phyloP scores from a whole-genome alignment of 176 grass and related monocot genomes.

The Bolboschoenus planiculmis region DNA sequence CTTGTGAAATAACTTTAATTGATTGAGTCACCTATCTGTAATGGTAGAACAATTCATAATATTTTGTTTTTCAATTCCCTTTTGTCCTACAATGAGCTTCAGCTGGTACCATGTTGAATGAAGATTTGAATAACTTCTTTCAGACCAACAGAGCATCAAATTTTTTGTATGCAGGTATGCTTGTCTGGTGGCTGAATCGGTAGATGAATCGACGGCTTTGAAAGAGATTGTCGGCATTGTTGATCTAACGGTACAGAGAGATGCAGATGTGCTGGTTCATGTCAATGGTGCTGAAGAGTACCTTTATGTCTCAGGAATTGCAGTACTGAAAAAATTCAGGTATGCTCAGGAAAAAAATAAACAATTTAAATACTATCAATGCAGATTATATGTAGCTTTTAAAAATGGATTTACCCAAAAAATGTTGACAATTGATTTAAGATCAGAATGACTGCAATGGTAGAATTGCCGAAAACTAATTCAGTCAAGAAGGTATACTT shows the following conservation, averaged over 20 bases:
- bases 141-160: background rate
- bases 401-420: background rate
- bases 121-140: background rate
- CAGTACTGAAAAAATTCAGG: conserved; percentile 70
- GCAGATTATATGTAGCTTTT: background rate
- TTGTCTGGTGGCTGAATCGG: conserved; percentile 83
- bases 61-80: background rate
- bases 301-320: conserved; percentile 82
- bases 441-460: background rate
- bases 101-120: background rate
- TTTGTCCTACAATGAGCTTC: background rate
- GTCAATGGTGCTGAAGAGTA: conserved; percentile 46
- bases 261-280: conserved; percentile 47
- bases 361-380: background rate
- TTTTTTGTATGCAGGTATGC: conserved; percentile 52
- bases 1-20: background rate
- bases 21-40: no score
- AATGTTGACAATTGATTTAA: no score
- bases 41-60: background rate
- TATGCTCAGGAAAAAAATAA: background rate
- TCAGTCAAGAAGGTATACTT: background rate
- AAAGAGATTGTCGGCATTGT: conserved; percentile 62
- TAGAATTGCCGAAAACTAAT: background rate
- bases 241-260: conserved; percentile 68
- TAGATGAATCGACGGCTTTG: conserved; percentile 12